These are phyloP conservation scores for Alopecurus myosuroides DNA, from an alignment of 176 grass and related monocot species.

Conservation along the genomic window DNA sequence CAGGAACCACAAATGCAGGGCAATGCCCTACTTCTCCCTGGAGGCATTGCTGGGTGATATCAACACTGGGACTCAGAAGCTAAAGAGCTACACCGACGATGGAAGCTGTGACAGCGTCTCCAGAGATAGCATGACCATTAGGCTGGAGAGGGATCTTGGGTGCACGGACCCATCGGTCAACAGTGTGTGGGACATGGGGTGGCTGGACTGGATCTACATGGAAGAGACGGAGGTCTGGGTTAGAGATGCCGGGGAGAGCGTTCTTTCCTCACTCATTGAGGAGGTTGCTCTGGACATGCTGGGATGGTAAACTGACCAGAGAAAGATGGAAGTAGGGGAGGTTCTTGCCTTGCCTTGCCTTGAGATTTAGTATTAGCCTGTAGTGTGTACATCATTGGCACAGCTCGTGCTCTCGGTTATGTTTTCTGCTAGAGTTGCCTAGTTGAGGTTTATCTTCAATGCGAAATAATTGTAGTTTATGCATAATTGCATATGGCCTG, in stretches of 20 bases:
- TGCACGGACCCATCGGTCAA: constrained; percentile 38
- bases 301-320: not conserved
- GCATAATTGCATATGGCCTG: constrained; percentile 1
- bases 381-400: not conserved
- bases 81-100: constrained; percentile 26
- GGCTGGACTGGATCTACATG: constrained; percentile 54
- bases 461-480: not conserved
- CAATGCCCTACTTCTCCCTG: constrained; percentile 31
- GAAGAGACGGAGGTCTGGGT: constrained; percentile 56
- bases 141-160: constrained; percentile 69
- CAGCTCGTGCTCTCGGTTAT: not conserved
- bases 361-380: not conserved
- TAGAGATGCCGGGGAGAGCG: constrained; percentile 34
- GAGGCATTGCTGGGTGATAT: constrained; percentile 45
- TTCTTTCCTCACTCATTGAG: constrained; percentile 50
- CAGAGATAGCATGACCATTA: constrained; percentile 47
- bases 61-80: constrained; percentile 19
- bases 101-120: not conserved
- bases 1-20: constrained; percentile 4
- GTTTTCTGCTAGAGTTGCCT: not conserved
- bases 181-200: constrained; percentile 60
- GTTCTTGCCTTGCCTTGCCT: not conserved
- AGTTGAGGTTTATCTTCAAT: not conserved
- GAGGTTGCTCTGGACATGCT: constrained; percentile 45
- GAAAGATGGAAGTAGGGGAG: not conserved